Evolutionary conservation across 2,329 filamentous ascomycete species (phyloP).

Genomic region (Lasiodiplodia sp.): DNA sequence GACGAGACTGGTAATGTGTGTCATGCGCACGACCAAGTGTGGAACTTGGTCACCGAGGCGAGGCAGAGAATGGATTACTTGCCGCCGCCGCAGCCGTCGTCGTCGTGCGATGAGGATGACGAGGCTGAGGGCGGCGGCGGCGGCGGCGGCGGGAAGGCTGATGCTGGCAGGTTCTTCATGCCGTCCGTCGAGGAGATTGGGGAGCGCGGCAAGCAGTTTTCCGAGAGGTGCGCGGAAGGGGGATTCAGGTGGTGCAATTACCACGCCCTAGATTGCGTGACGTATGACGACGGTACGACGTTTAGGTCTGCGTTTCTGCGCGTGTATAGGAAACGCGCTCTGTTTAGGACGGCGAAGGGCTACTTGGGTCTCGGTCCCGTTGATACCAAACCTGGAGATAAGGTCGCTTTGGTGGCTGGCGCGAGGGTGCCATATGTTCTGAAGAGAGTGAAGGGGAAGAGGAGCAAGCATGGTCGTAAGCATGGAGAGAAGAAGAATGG

Average conservation of each 20-base stretch:
- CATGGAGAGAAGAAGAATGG: not conserved
- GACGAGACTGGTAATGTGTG: not conserved
- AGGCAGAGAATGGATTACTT: not conserved
- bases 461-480: not conserved
- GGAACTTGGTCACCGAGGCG: not conserved
- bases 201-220: not conserved
- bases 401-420: slow-evolving; percentile 9
- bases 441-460: not conserved
- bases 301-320: not conserved
- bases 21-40: not conserved
- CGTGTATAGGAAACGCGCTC: not conserved
- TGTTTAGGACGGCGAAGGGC: slow-evolving; percentile 19
- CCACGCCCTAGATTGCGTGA: not conserved
- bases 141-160: too few species aligned
- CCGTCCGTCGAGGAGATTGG: not conserved
- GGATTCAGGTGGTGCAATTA: not conserved
- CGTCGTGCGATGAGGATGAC: too few species aligned
- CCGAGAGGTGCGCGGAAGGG: not conserved
- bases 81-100: not conserved
- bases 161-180: not conserved
- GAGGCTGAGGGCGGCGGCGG: too few species aligned
- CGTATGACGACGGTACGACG: not conserved
- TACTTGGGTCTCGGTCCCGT: slow-evolving; percentile 23
- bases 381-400: slow-evolving; percentile 3
- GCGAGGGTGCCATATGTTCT: slow-evolving; percentile 7